A percentile compares a stretch with the other conserved stretches of the same genome.
Evolutionary conservation across 148 eudicot species (phyloP).

Genomic region (Rhododendron ovatum): DNA sequence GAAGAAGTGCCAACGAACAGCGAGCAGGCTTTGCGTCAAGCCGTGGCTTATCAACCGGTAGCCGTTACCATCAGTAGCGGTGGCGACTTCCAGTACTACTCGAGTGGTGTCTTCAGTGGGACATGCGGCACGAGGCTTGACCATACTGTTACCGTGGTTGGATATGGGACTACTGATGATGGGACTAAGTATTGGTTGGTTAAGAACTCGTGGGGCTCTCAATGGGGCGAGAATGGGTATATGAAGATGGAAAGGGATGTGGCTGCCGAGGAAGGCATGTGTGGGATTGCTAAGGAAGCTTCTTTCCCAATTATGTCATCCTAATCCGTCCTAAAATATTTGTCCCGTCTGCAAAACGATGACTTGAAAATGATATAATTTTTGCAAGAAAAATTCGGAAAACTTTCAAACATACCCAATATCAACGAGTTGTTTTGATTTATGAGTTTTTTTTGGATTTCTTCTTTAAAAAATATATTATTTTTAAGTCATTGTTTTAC

Average conservation of each 20-base stretch:
- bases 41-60: conserved; percentile 13
- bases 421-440: no score
- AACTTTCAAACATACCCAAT: no score
- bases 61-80: background rate
- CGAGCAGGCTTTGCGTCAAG: conserved; percentile 13
- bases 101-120: conserved; percentile 21
- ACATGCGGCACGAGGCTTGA: conserved; percentile 15
- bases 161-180: conserved; percentile 17
- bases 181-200: conserved; percentile 27
- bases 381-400: no score
- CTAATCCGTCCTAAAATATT: no score
- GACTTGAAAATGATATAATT: no score
- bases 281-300: no score
- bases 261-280: background rate
- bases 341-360: no score
- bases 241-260: no score
- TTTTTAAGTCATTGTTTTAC: no score
- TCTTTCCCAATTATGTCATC: no score
- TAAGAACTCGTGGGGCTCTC: conserved; percentile 22
- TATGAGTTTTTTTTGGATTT: no score
- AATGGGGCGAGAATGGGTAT: conserved; percentile 7
- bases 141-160: conserved; percentile 20
- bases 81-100: background rate
- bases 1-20: conserved; percentile 22
- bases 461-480: no score